Evolutionary conservation across 768 basidiomycete species (phyloP), one percentile per base, ranked within the genome.

Genomic region (Gloeostereum incarnatum): DNA sequence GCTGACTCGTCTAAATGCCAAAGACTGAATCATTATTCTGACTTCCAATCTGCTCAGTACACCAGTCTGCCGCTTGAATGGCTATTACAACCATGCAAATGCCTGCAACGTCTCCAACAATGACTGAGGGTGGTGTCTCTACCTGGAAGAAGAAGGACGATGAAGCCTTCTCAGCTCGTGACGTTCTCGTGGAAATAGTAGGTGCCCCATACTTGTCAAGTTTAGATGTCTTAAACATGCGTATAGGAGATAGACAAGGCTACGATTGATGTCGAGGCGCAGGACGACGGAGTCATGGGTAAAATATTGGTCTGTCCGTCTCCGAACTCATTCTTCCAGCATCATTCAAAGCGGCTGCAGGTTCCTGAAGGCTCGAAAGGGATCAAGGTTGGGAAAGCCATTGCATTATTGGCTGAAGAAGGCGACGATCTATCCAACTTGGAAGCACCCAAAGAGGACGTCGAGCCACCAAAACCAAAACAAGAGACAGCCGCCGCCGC

Each of bases 81-180:
- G 88, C 81, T 22, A 69, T 88, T 35, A 79, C 85, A 34, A 72
- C 78, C 45, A 74, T 94, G 42, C 65, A 75, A 49, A 94, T 97
- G 90, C 93, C 93, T 4, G 93, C 93, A 42, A 94, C 96, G 91
- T 92, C 86, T 2, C 92, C 91, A 10, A 94, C 90, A 9, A 92
- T 97, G 86, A 91, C 87, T 0, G 92, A 96, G 60, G 92, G 93
- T 31, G 90, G 84, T 2, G 87, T 98, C 45, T 68, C 89, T 1
- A 69, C 69, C 3, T 97, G 94, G 92, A 96, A 94, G 67, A 82
- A 82, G 62, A 70, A 71, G 45, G 83, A 85, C 49, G 90, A 91
- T 13, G 88, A 90, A 42, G 50, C 75, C 0, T 96, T 91, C 52
- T 45, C 63, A 2, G 67, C 82, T 21, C 92, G 92, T 2, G 91